Conservation (phyloP, 768 basidiomycete species). For the Rhodosporidiobolus odoratus region DNA sequence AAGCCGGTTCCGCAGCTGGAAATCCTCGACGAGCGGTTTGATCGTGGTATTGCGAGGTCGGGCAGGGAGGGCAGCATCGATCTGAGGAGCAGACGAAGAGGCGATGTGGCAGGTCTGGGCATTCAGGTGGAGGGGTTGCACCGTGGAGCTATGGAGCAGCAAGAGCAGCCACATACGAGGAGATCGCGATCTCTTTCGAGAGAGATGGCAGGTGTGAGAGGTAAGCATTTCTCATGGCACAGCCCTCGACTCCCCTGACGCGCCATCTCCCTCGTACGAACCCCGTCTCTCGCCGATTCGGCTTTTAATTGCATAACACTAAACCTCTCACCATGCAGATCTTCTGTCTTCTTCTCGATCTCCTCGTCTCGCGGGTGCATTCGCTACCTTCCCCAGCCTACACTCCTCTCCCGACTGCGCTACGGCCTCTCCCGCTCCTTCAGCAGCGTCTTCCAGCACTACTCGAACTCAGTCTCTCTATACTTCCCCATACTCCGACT, state of each 20-base stretch:
- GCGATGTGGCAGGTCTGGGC: not conserved
- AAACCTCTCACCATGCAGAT: not conserved
- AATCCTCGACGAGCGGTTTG: not conserved
- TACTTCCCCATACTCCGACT: constrained; percentile 18
- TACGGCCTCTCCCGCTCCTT: constrained; percentile 1
- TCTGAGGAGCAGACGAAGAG: not conserved
- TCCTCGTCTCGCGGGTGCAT: not conserved
- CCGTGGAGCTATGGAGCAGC: not conserved
- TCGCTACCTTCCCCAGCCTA: not conserved
- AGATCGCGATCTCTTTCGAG: not conserved
- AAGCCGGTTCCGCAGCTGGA: not conserved
- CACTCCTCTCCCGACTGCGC: not conserved
- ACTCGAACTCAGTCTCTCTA: constrained; percentile 8
- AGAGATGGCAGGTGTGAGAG: too few species aligned
- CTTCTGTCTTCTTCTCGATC: not conserved
- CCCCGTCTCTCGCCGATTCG: too few species aligned
- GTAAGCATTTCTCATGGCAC: too few species aligned
- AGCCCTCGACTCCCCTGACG: too few species aligned
- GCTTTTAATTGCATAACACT: too few species aligned
- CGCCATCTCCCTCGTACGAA: too few species aligned
- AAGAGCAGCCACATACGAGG: too few species aligned
- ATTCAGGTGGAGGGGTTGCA: not conserved
- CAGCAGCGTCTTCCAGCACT: not conserved
- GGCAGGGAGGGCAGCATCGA: too few species aligned
- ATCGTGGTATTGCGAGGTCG: not conserved